These are phyloP conservation scores for Ormosia emarginata DNA, from an alignment of 306 rosid genomes.

Conservation along the genomic window DNA sequence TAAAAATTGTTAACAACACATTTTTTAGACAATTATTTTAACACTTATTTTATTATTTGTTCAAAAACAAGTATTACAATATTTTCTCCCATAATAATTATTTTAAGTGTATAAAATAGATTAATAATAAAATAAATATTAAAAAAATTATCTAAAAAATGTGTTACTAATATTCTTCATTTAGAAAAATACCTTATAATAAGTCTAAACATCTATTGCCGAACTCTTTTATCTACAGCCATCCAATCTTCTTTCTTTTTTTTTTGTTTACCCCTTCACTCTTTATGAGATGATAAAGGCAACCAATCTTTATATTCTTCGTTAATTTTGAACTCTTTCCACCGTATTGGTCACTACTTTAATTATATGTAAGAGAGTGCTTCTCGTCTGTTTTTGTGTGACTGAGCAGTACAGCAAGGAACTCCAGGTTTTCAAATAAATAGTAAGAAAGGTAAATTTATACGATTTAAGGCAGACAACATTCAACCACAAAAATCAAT, in stretches of 20 bases:
- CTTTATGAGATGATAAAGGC: neutral
- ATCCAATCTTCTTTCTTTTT: neutral
- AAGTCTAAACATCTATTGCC: neutral
- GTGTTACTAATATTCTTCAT: too few species aligned
- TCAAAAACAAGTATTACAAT: too few species aligned
- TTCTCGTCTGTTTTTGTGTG: slow-evolving; percentile 16
- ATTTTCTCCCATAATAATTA: too few species aligned
- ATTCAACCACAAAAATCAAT: slow-evolving; percentile 26
- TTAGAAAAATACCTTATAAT: neutral
- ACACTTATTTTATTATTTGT: too few species aligned
- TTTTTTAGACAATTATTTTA: too few species aligned
- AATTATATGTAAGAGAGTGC: slow-evolving; percentile 11
- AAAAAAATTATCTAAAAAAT: too few species aligned
- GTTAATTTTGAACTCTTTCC: slow-evolving; percentile 13
- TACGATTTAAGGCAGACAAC: slow-evolving; percentile 30
- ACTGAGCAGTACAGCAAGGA: slow-evolving; percentile 2
- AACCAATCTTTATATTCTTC: neutral
- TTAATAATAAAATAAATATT: too few species aligned
- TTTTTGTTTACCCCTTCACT: neutral
- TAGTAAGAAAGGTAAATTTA: slow-evolving; percentile 24
- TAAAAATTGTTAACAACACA: too few species aligned
- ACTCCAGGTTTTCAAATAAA: slow-evolving; percentile 19
- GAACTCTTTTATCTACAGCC: neutral
- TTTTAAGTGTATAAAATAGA: too few species aligned
- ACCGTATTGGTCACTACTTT: neutral